phyloP scores from a whole-genome alignment of 148 eudicot species.

The Fagopyrum tataricum region DNA sequence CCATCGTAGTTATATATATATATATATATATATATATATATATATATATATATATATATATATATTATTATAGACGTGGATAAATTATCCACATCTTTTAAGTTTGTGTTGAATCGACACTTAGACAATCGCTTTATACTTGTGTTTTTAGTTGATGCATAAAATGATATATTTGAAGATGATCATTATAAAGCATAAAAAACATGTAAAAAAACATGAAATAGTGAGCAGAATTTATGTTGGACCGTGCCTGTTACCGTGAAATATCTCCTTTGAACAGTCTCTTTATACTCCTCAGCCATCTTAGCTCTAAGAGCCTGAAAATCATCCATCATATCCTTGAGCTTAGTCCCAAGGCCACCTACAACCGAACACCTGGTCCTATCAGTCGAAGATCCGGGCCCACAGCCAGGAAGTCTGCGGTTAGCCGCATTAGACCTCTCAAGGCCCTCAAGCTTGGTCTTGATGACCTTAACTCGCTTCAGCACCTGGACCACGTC shows the following conservation, averaged over 20 bases:
- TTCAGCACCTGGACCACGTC: conserved; percentile 55
- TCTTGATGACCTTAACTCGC: conserved; percentile 55
- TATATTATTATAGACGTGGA: too few relatives aligned
- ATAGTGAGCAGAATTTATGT: neutral
- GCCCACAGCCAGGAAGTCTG: conserved; percentile 51
- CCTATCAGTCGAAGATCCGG: conserved; percentile 66
- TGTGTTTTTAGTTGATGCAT: too few relatives aligned
- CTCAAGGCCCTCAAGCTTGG: conserved; percentile 59
- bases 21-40: too few relatives aligned
- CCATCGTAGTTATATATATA: too few relatives aligned
- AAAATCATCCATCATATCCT: conserved; percentile 65
- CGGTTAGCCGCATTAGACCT: conserved; percentile 49
- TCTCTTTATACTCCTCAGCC: conserved; percentile 69
- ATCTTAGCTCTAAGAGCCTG: conserved; percentile 49
- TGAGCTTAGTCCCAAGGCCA: conserved; percentile 63
- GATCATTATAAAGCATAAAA: neutral
- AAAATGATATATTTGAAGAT: too few relatives aligned
- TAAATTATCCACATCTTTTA: too few relatives aligned
- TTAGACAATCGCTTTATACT: too few relatives aligned
- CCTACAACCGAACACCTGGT: conserved; percentile 57
- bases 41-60: too few relatives aligned
- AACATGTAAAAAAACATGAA: neutral
- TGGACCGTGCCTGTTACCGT: conserved; percentile 34
- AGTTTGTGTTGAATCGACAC: too few relatives aligned
- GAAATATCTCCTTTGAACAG: conserved; percentile 59